Percentiles rank a stretch among this genome's conserved stretches.
These are phyloP conservation scores for Ballota nigra DNA, from an alignment of 257 asterid genomes.

Conservation along the genomic window DNA sequence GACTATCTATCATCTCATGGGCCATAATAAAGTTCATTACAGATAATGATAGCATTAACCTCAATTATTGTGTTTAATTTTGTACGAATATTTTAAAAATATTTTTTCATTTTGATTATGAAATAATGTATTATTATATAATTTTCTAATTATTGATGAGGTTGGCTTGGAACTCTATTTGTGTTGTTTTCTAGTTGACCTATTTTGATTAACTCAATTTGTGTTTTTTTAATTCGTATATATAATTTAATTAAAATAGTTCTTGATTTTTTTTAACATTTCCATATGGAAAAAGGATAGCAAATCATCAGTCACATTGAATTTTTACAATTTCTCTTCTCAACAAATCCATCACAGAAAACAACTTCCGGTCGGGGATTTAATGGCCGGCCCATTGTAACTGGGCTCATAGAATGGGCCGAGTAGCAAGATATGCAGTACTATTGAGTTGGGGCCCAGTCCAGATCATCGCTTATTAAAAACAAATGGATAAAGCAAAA, in stretches of 20 bases:
- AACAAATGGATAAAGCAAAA: not conserved
- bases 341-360: not conserved
- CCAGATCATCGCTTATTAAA: constrained; percentile 3
- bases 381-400: constrained; percentile 7
- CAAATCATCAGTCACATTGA: not conserved
- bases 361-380: too few relatives aligned
- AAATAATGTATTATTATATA: not conserved
- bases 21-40: not conserved
- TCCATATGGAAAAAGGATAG: not conserved
- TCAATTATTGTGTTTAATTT: not conserved
- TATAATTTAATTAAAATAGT: too few relatives aligned
- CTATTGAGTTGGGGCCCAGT: not conserved
- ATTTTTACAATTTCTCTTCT: not conserved
- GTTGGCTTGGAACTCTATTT: not conserved
- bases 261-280: too few relatives aligned
- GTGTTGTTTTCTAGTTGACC: not conserved
- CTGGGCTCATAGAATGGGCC: constrained; percentile 6
- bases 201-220: not conserved
- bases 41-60: not conserved
- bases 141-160: too few relatives aligned
- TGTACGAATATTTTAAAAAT: not conserved
- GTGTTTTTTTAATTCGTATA: too few relatives aligned
- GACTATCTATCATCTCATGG: constrained; percentile 13
- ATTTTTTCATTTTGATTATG: not conserved
- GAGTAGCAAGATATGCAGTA: not conserved